These are phyloP conservation scores for Plicaturopsis crispa DNA, from an alignment of 768 basidiomycete genomes.

Conservation along the genomic window DNA sequence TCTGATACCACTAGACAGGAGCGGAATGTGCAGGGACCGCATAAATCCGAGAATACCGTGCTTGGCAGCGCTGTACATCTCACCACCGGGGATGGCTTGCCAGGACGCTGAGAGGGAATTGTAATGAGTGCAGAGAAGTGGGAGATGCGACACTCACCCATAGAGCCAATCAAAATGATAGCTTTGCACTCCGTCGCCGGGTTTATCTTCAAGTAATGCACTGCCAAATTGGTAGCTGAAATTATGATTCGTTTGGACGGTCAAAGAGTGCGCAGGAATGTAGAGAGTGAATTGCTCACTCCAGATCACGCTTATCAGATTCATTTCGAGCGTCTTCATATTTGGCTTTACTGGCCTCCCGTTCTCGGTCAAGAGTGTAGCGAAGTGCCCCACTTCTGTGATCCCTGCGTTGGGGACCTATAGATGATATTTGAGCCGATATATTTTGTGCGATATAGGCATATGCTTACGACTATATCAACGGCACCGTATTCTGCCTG, in stretches of 20 bases:
- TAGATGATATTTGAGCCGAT: neutral
- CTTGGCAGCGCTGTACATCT: conserved; percentile 24
- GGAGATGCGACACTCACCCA: conserved; percentile 15
- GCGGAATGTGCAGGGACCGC: conserved; percentile 16
- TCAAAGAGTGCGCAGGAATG: neutral
- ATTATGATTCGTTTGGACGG: too few species aligned
- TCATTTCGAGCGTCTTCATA: conserved; percentile 19
- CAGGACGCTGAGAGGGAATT: conserved; percentile 18
- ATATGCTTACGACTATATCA: conserved; percentile 40
- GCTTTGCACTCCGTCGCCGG: conserved; percentile 13
- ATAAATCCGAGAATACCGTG: conserved; percentile 25
- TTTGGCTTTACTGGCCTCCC: conserved; percentile 1
- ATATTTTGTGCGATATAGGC: neutral
- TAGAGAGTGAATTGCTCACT: conserved; percentile 9
- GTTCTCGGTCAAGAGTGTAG: neutral
- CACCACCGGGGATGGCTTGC: conserved; percentile 16
- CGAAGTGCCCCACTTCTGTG: conserved; percentile 21
- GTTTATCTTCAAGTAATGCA: conserved; percentile 3
- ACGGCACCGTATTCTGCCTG: conserved; percentile 38
- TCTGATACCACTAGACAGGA: conserved; percentile 12
- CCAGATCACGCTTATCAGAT: conserved; percentile 21
- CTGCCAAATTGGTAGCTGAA: conserved; percentile 6
- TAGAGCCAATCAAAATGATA: conserved; percentile 25
- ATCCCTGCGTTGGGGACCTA: conserved; percentile 47
- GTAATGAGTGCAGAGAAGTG: neutral